A percentile compares a stretch with the other conserved stretches of the same genome.
These are phyloP conservation scores for Aspergillus sp. DNA, from an alignment of 2,329 filamentous ascomycete species.

Conservation along the genomic window DNA sequence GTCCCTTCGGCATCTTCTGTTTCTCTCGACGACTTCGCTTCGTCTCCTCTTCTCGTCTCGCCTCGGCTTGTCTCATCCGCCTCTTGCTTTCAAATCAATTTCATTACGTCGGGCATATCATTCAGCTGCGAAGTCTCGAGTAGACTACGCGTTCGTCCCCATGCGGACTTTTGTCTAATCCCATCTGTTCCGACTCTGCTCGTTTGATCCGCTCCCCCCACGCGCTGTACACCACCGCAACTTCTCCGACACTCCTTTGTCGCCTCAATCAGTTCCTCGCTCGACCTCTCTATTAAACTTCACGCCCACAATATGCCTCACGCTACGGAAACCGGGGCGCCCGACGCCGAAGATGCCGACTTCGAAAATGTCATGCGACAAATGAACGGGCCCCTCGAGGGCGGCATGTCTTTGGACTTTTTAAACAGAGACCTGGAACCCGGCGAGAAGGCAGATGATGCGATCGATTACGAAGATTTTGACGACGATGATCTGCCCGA, in stretches of 20 bases:
- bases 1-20: constrained; percentile 9
- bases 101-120: neutral
- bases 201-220: neutral
- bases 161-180: neutral
- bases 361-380: constrained; percentile 44
- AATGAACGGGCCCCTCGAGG: constrained; percentile 39
- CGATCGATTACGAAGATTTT: constrained; percentile 87
- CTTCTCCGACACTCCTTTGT: neutral
- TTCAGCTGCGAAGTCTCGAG: neutral
- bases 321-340: constrained; percentile 30
- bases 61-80: neutral
- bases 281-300: neutral
- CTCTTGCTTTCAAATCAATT: neutral
- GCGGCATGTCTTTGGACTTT: constrained; percentile 40
- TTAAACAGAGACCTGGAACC: constrained; percentile 41
- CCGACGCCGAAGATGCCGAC: constrained; percentile 36
- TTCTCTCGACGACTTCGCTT: constrained; percentile 4
- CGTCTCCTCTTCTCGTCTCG: neutral
- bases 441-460: constrained; percentile 85
- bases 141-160: neutral
- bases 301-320: constrained; percentile 36
- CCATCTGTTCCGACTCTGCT: neutral
- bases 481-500: constrained; percentile 88
- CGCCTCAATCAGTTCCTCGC: neutral
- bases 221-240: neutral